phyloP scores from a whole-genome alignment of 345 rosid species.

The Eucalyptus sp. region DNA sequence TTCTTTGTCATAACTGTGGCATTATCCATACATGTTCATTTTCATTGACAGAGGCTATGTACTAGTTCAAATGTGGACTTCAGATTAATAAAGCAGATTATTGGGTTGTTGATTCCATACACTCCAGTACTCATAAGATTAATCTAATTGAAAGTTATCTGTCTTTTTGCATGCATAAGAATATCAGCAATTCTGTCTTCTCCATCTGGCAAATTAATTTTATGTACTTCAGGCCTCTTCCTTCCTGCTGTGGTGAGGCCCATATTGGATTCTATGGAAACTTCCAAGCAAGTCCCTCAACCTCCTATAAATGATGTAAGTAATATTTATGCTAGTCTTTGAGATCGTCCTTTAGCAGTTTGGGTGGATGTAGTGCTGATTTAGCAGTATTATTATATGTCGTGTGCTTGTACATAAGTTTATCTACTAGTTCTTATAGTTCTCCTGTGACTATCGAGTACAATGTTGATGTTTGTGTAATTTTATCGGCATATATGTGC shows the following conservation, averaged over 20 bases:
- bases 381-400: background rate
- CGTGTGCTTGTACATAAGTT: background rate
- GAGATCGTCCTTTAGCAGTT: background rate
- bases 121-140: background rate
- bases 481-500: background rate
- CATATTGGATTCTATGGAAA: conserved; percentile 77
- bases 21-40: background rate
- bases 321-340: background rate
- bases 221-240: conserved; percentile 52
- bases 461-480: background rate
- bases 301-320: conserved; percentile 78
- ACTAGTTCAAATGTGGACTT: background rate
- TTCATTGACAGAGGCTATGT: background rate
- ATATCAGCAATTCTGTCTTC: background rate
- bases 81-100: background rate
- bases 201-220: background rate
- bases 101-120: background rate
- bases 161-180: background rate
- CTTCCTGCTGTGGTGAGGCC: conserved; percentile 97
- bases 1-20: background rate
- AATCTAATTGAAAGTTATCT: background rate
- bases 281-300: conserved; percentile 71
- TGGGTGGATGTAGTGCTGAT: background rate
- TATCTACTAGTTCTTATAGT: background rate
- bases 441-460: background rate